Base-by-base conservation (phyloP, 73 alveolate species). In the Paramecium biaurelia region DNA sequence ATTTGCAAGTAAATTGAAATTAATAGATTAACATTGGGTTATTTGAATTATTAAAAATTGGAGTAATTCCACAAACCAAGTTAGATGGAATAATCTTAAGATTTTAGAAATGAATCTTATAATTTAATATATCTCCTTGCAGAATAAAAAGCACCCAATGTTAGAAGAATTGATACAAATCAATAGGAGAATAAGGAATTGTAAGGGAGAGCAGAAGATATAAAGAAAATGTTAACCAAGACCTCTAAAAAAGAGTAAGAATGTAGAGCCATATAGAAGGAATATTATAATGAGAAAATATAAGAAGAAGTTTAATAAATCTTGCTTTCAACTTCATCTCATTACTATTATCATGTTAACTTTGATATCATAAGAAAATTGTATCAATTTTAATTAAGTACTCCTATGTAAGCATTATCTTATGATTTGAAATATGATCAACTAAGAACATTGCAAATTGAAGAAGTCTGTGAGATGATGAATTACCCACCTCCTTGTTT, bases 281-380 rank as follows among this genome's bases (percentile, higher is more conserved):
- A 79, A 43, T 79, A 79, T 23, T 79, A 43, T 23, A 24, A 8
- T 21, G 38, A 79, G 15, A 79, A 45, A 10, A 47, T 45, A 24
- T 21, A 38, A 24, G 72, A 45, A 30, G 53, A 18, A 11, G 76
- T 10, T 12, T 15, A 79, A 34, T 63, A 24, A 45, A 14, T 30
- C 11, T 45, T 79, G 18, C 20, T 79, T 3, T 6, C 41, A n/a
- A 79, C 90, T 14, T 45, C 45, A 10, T 79, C 90, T 15, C 56
- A 43, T 47, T 79, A 79, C 23, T 79, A 79, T 79, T 79, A 79
- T 79, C 70, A 79, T 43, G 90, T 79, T 23, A 79, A 79, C 43
- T 43, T 79, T 11, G 90, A 79, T 38, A 47, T 47, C n/a, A 38
- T 79, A 8, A 79, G 90, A 24, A 23, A 45, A 24, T 9, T 79